Conservation (phyloP, 768 basidiomycete species). For the Amanita exitialis region DNA sequence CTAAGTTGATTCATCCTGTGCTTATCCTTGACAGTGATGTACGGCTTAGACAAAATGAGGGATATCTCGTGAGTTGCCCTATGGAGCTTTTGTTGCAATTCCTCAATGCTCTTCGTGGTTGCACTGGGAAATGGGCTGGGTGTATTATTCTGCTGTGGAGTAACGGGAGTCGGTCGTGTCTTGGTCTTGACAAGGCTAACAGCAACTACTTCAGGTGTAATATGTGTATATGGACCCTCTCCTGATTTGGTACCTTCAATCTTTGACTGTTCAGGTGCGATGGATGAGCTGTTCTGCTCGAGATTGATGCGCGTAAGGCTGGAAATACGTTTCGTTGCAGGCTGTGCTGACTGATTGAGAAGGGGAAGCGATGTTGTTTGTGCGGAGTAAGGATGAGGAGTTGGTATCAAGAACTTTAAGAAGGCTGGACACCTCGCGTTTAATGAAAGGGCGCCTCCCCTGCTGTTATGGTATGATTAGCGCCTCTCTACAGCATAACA, state of each 20-base stretch:
- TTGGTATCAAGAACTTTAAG: conserved; percentile 7
- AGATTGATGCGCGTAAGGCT: conserved; percentile 1
- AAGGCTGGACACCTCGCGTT: conserved; percentile 2
- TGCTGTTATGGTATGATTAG: conserved; percentile 2
- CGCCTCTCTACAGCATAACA: neutral
- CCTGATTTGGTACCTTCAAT: neutral
- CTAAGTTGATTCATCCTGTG: neutral
- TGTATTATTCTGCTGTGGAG: neutral
- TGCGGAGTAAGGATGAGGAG: neutral
- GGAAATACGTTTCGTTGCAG: neutral
- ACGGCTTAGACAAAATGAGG: neutral
- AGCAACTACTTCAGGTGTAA: neutral
- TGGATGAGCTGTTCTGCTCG: neutral
- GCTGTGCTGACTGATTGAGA: neutral
- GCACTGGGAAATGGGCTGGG: neutral
- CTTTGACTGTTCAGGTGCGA: neutral
- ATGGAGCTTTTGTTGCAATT: neutral
- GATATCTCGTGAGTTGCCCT: neutral
- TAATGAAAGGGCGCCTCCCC: conserved; percentile 1
- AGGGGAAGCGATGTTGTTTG: conserved; percentile 1
- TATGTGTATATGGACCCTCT: neutral
- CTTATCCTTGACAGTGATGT: neutral
- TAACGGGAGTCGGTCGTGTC: neutral
- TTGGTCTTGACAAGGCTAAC: neutral
- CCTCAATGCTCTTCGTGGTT: neutral